Evolutionary conservation across 2,329 filamentous ascomycete genomes (phyloP), one percentile per base, ranked within the genome.

Genomic region (Pyrenophora tritici-repentis): DNA sequence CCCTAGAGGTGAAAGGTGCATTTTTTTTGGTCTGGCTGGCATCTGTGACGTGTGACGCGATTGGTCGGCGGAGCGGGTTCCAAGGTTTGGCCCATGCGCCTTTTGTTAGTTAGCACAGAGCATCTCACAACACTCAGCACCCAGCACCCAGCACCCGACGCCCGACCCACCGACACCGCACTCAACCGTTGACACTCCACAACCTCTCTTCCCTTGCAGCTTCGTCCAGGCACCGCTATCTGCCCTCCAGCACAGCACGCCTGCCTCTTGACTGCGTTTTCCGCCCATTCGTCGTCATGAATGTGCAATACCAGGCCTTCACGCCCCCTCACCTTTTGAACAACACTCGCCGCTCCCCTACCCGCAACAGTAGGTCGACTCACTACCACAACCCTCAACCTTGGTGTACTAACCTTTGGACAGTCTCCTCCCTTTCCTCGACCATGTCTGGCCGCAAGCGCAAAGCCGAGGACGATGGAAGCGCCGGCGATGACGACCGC

Each of bases 381-480:
- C 13, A n/a, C 50, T 37, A 45, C 26, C 47, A 49, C n/a, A 37
- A 34, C 44, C 53, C 42, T 33, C 53, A 36, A 45, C 47, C 14
- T 26, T 36, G 61, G 67, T 41, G 62, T 53, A 39, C n/a, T 3
- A 9, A 6, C 7, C 34, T 37, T 20, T 29, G 32, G 47, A 8
- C 58, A 73, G 70, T 72, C 49, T 63, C 66, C 41, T 73, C 65
- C 65, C 71, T 61, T 70, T 75, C 65, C 66, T 42, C 62, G 31
- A 68, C 61, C 64, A 79, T 80, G 78, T 73, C 75, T 36, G 69
- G 75, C 66, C 80, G 84, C 61, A 97, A 97, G 81, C 87, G 94
- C 76, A 97, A 97, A 81, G 91, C 90, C 67, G 90, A 93, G 49
- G 84, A 86, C 63, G 85, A 87, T 66, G 64, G 77, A 64, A 75